Evolutionary conservation across 1,284 basidiomycete species (phyloP).

Genomic region (Leccinum pachyderme): DNA sequence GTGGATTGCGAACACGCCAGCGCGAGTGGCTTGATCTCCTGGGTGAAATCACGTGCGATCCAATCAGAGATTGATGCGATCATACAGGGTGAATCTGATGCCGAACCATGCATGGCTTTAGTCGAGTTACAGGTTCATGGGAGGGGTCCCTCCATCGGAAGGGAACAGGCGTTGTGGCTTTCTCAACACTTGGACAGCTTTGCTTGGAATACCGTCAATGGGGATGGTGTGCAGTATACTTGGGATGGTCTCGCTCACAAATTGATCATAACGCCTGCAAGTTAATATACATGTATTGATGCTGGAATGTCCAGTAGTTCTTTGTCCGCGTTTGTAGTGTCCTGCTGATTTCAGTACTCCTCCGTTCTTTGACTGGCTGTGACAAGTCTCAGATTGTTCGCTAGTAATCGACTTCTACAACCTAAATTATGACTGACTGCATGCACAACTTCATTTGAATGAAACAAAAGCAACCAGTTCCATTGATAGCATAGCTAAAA

Average conservation of each 20-base stretch:
- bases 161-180: conserved; percentile 10
- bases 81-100: neutral
- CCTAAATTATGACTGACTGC: neutral
- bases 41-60: conserved; percentile 7
- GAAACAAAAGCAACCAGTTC: neutral
- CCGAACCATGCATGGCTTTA: conserved; percentile 3
- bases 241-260: conserved; percentile 2
- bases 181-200: conserved; percentile 5
- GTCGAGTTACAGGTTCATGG: conserved; percentile 8
- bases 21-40: neutral
- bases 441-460: neutral
- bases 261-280: conserved; percentile 1
- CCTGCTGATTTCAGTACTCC: neutral
- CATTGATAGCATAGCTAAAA: neutral
- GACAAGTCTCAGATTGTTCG: neutral
- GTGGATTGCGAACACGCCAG: conserved; percentile 10
- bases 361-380: neutral
- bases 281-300: neutral
- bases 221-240: conserved; percentile 4
- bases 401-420: neutral
- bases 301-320: neutral
- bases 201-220: conserved; percentile 6
- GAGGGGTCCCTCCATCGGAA: conserved; percentile 1
- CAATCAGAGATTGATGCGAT: conserved; percentile 7
- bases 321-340: neutral